These are phyloP conservation scores for Debaryomyces fabryi DNA, from an alignment of 1,139 yeast genomes.

Conservation along the genomic window DNA sequence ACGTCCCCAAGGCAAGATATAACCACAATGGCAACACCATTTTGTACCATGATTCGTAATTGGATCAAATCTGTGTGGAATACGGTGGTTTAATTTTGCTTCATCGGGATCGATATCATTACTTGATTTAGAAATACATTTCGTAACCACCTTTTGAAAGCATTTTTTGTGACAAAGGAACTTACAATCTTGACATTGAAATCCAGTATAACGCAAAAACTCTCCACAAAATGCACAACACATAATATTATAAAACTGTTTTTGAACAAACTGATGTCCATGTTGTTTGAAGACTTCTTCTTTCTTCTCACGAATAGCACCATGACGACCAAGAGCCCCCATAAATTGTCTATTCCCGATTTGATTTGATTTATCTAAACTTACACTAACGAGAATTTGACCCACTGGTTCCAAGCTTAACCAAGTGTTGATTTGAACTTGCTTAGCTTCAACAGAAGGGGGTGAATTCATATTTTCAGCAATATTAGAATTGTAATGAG, in stretches of 20 bases:
- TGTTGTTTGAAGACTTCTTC: conserved; percentile 95
- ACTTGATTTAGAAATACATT: conserved; percentile 89
- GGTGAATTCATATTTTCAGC: conserved; percentile 6
- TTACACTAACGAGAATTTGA: conserved; percentile 73
- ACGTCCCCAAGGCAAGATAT: conserved; percentile 90
- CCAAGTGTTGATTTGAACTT: conserved; percentile 70
- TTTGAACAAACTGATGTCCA: conserved; percentile 96
- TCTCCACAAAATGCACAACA: conserved; percentile 97
- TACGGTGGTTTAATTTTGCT: conserved; percentile 90
- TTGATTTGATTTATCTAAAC: conserved; percentile 71
- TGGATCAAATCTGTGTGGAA: conserved; percentile 94
- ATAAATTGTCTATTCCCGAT: conserved; percentile 55
- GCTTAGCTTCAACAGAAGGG: conserved; percentile 12
- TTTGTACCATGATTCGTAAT: conserved; percentile 91
- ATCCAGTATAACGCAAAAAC: conserved; percentile 89
- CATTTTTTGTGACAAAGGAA: conserved; percentile 94
- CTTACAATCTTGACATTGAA: conserved; percentile 94
- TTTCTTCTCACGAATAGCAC: conserved; percentile 94
- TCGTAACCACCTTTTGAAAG: conserved; percentile 90
- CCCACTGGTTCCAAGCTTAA: conserved; percentile 93
- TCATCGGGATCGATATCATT: conserved; percentile 81
- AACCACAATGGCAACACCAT: conserved; percentile 99
- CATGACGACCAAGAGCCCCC: conserved; percentile 93
- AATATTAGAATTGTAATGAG: not conserved
- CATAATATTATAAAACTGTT: conserved; percentile 94